Evolutionary conservation across 2,329 filamentous ascomycete genomes (phyloP), one percentile per base, ranked within the genome.

Genomic region (Sclerotinia sclerotiorum): DNA sequence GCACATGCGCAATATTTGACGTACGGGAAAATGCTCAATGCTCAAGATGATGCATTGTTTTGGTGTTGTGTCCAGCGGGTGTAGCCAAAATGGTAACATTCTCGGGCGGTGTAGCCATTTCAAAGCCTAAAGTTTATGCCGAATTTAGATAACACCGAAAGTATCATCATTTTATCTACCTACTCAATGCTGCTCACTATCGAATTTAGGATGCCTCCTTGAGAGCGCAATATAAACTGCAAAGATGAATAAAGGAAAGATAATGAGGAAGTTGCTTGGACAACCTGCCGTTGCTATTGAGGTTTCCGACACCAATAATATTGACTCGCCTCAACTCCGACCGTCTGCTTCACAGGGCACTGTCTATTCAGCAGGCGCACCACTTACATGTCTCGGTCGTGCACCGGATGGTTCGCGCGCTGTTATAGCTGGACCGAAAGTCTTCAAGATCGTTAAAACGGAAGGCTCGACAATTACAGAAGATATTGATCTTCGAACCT

Each of bases 361-460:
- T 51, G 77, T 82, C 15, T 85, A 86, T 72, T 74, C 80, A 17
- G 83, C 84, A 1, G 81, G 82, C 42, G 82, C 80, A 1, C 85
- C 87, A 6, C 84, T 89, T 44, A 77, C 83, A 51, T 85, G 84
- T 72, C 79, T 90, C 72, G 87, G 89, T 75, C 81, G 82, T 46
- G 86, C 87, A 1, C 81, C 84, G 67, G 85, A 89, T 74, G 83
- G 84, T 67, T 81, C 81, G 46, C 80, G 82, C 56, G 86, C 84
- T 46, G 82, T 89, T 3, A 79, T 90, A 54, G 87, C 82, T 10
- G 86, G 87, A 7, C 81, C 84, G 70, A 85, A 89, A 72, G 81
- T 89, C 32, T 84, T 90, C 69, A 88, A 88, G 79, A 88, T 84
- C 1, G 77, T 79, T 27, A 74, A 70, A 27, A 78, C 89, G 56